Percentiles rank a stretch among this genome's conserved stretches.
Evolutionary conservation across 495 filamentous ascomycete genomes (phyloP).

Genomic region (Penicillium bovifimosum): DNA sequence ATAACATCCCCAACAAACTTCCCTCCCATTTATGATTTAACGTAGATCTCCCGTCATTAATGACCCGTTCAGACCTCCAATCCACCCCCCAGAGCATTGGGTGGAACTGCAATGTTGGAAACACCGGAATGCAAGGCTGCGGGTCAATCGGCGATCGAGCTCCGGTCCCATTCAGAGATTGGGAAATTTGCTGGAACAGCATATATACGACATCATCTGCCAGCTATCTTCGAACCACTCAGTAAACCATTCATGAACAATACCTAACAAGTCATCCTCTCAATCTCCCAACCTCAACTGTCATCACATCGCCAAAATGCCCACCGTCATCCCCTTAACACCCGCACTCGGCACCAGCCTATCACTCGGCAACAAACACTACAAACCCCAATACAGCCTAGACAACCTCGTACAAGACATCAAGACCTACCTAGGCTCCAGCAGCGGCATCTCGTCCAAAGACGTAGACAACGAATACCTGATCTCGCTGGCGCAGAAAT

Average conservation of each 20-base stretch:
- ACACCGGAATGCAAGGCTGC: slow-evolving; percentile 3
- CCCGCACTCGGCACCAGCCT: slow-evolving; percentile 13
- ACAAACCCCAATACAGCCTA: slow-evolving; percentile 22
- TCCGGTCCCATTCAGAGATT: not conserved
- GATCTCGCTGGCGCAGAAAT: slow-evolving; percentile 28
- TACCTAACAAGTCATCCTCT: not conserved
- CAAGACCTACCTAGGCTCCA: slow-evolving; percentile 25
- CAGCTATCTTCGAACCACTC: not conserved
- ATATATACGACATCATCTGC: not conserved
- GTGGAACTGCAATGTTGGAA: not conserved
- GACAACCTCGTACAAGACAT: slow-evolving; percentile 28
- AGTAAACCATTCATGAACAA: not conserved
- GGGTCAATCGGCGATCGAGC: slow-evolving; percentile 8
- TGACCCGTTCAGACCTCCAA: not conserved
- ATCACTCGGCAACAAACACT: slow-evolving; percentile 15
- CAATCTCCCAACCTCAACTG: not conserved
- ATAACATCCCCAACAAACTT: not conserved
- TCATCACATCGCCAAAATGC: slow-evolving; percentile 10
- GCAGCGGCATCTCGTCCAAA: slow-evolving; percentile 25
- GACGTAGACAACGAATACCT: slow-evolving; percentile 27
- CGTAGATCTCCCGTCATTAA: not conserved
- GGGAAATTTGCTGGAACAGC: not conserved
- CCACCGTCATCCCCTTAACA: slow-evolving; percentile 8
- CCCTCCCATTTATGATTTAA: not conserved
- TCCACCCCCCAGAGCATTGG: not conserved